Conservation (phyloP, 352 stramenopile genomes). For the Phytophthora podocarpi region DNA sequence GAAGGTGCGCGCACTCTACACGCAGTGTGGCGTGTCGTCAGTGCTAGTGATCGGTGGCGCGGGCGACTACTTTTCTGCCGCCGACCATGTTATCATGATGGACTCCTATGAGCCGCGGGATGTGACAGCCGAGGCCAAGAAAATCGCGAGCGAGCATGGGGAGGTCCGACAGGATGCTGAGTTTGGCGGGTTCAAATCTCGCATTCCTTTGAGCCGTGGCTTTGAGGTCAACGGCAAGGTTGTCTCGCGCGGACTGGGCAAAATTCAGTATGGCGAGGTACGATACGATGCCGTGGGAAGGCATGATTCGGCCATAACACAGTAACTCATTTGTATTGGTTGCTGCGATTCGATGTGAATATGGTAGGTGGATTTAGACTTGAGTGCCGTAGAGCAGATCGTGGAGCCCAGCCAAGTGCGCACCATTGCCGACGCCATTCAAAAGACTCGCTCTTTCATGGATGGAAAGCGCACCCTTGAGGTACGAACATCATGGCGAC, state of each 20-base stretch:
- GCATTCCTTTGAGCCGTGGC: constrained; percentile 55
- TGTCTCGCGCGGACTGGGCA: constrained; percentile 66
- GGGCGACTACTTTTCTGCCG: constrained; percentile 97
- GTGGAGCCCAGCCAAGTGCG: constrained; percentile 90
- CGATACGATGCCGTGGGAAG: neutral
- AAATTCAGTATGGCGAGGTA: constrained; percentile 89
- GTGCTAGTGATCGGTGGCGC: constrained; percentile 96
- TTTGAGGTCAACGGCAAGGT: constrained; percentile 84
- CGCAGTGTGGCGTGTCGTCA: constrained; percentile 89
- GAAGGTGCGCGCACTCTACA: constrained; percentile 93
- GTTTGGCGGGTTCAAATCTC: constrained; percentile 57
- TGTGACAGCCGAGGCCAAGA: constrained; percentile 91
- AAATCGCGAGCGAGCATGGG: constrained; percentile 80
- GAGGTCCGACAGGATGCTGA: constrained; percentile 55
- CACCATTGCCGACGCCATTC: constrained; percentile 75
- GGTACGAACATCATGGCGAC: constrained; percentile 25
- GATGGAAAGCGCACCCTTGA: constrained; percentile 61
- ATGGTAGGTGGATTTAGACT: constrained; percentile 78
- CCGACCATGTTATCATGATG: constrained; percentile 97
- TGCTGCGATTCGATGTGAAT: neutral
- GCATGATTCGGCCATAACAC: neutral
- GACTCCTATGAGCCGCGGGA: constrained; percentile 93
- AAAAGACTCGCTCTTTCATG: constrained; percentile 61
- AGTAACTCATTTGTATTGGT: neutral
- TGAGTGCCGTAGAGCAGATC: constrained; percentile 88